Base-by-base conservation (phyloP, 2,329 filamentous ascomycete species). In the Talaromyces piceae region DNA sequence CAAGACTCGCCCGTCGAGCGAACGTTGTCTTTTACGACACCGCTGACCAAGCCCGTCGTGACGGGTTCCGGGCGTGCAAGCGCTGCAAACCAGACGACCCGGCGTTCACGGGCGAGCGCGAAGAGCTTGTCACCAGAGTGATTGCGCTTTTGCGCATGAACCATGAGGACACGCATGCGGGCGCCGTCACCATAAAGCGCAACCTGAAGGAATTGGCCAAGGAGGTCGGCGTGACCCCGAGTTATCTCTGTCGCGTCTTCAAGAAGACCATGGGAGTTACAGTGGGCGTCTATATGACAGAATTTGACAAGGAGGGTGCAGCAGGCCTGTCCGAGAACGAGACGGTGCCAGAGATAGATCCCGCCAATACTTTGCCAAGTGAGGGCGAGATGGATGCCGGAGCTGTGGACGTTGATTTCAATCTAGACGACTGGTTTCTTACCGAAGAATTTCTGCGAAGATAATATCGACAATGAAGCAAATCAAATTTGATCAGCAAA, bases 241-340 rank as follows among this genome's bases (percentile, higher is more conserved):
- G 76, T 55, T 77, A 80, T 61, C 75, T 80, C 53, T 76, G 78
- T 59, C 75, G 77, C 22, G 71, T 78, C 30, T 80, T 80, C 58
- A 80, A 78, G 60, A 73, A 73, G 52, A 68, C 68, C 13, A 72
- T 69, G 49, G 76, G 77, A 26, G 58, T 77, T 18, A 79, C 77
- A 22, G 67, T 71, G 12, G 67, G 66, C 41, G 66, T 66, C 54
- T 74, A 70, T 39, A 39, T 37, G 30, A 18, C 20, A 22, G 45
- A 47, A 18, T 47, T 47, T 20, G 45, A 47, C 28, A 37, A n/a
- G 45, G 30, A 39, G 20, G 11, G 16, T 31, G 9, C 12, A 45
- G 23, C 11, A 3, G 3, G 6, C 9, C 16, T 26, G 16, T 5
- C 30, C 3, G 16, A 5, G 13, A 31, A 7, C 20, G 4, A 18